Evolutionary conservation across 805 yeast species (phyloP).

Genomic region (Zygosaccharomyces pseudorouxii): DNA sequence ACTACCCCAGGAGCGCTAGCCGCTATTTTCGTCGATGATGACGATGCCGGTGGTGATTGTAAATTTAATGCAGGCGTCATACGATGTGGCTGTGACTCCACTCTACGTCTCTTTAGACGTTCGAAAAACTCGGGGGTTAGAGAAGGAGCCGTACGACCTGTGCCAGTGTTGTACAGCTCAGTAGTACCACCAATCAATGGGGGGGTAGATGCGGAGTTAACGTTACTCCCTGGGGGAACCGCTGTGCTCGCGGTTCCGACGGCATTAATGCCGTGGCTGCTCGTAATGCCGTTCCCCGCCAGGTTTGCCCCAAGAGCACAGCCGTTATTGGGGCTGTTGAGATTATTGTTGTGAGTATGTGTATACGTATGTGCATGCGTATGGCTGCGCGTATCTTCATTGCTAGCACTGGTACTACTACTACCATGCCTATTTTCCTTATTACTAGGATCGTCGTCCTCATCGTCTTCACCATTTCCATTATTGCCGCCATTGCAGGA

Average conservation of each 20-base stretch:
- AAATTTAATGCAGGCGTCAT: neutral
- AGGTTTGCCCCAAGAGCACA: neutral
- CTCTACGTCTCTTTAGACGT: constrained; percentile 8
- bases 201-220: neutral
- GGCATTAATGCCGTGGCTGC: neutral
- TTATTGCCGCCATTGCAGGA: constrained; percentile 14
- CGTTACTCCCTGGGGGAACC: no score
- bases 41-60: neutral
- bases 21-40: neutral
- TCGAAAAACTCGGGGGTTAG: constrained; percentile 12
- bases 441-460: neutral
- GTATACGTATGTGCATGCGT: neutral
- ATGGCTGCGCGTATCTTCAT: constrained; percentile 3
- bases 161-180: constrained; percentile 17
- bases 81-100: neutral
- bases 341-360: neutral
- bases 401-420: neutral
- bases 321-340: neutral
- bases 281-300: neutral
- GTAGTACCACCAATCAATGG: neutral
- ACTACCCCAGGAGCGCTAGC: neutral
- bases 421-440: neutral
- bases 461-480: neutral
- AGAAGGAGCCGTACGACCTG: constrained; percentile 10
- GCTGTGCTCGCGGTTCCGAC: neutral